Evolutionary conservation across 768 basidiomycete genomes (phyloP).

Genomic region (Termitomyces sp.): DNA sequence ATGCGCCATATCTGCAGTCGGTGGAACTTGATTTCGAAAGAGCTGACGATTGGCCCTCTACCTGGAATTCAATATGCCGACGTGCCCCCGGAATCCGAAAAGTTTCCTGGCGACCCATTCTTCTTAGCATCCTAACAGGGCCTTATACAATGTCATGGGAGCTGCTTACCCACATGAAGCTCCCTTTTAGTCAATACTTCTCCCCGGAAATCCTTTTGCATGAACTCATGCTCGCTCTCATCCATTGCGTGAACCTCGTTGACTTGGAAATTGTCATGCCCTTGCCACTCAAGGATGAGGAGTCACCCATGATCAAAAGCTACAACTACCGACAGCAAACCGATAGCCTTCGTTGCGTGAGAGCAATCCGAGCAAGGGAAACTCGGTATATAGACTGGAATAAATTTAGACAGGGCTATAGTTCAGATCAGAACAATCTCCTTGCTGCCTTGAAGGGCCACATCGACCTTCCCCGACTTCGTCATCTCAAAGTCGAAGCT

Average conservation of each 20-base stretch:
- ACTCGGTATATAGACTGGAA: not conserved
- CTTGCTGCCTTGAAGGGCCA: no score
- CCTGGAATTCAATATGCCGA: not conserved
- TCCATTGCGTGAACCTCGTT: no score
- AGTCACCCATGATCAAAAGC: no score
- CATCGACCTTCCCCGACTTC: slow-evolving; percentile 5
- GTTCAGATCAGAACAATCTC: no score
- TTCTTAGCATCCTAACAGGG: no score
- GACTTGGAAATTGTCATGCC: slow-evolving; percentile 3
- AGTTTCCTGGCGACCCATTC: not conserved
- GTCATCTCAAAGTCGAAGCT: slow-evolving; percentile 7
- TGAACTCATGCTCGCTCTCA: no score
- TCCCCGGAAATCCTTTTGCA: no score
- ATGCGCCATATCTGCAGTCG: not conserved
- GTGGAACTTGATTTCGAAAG: not conserved
- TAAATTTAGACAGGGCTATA: no score
- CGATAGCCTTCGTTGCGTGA: not conserved
- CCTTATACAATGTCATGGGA: not conserved
- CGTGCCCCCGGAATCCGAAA: not conserved
- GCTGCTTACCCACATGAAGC: slow-evolving; percentile 4
- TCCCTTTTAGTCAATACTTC: not conserved
- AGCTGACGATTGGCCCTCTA: not conserved
- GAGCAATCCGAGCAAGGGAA: not conserved
- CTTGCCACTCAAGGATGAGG: not conserved
- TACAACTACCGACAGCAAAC: not conserved